Conservation (phyloP, 73 alveolate species). For the Blepharisma stoltei region DNA sequence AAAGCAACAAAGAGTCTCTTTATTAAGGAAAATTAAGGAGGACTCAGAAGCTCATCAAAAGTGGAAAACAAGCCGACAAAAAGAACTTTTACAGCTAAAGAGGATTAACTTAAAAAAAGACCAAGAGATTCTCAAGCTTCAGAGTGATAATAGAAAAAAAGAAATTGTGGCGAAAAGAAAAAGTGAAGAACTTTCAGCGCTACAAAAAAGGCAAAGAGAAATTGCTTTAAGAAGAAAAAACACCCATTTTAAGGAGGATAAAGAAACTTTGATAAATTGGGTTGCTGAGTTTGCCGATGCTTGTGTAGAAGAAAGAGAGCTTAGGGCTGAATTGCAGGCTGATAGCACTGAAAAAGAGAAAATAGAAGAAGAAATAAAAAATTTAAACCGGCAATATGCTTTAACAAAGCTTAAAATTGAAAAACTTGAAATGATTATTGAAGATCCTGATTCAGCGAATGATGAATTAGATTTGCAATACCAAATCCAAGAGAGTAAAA, state of each 20-base stretch:
- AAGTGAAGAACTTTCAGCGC: slow-evolving; percentile 46
- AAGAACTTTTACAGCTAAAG: slow-evolving; percentile 47
- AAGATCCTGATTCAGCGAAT: slow-evolving; percentile 30
- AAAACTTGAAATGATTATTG: slow-evolving; percentile 34
- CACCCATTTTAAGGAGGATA: not conserved
- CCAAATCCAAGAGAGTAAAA: slow-evolving; percentile 24
- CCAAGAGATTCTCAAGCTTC: slow-evolving; percentile 46
- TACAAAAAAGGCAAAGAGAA: slow-evolving; percentile 39
- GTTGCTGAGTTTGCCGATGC: slow-evolving; percentile 28
- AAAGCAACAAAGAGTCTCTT: slow-evolving; percentile 50
- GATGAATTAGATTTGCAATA: slow-evolving; percentile 31
- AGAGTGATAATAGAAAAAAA: slow-evolving; percentile 53
- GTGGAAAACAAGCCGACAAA: slow-evolving; percentile 48
- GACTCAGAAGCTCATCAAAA: slow-evolving; percentile 48
- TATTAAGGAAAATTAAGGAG: slow-evolving; percentile 53
- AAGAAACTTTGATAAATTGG: slow-evolving; percentile 32
- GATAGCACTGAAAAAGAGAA: slow-evolving; percentile 26
- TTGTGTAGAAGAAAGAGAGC: slow-evolving; percentile 36
- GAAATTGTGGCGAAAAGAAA: slow-evolving; percentile 44
- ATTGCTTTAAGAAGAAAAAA: slow-evolving; percentile 38
- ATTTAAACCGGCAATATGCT: slow-evolving; percentile 36
- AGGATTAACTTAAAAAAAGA: slow-evolving; percentile 52
- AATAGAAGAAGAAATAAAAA: slow-evolving; percentile 49
- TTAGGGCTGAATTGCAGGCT: slow-evolving; percentile 19
- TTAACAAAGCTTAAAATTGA: slow-evolving; percentile 22